Base-by-base conservation (phyloP, 306 rosid genomes). In the Cucurbita maxima region DNA sequence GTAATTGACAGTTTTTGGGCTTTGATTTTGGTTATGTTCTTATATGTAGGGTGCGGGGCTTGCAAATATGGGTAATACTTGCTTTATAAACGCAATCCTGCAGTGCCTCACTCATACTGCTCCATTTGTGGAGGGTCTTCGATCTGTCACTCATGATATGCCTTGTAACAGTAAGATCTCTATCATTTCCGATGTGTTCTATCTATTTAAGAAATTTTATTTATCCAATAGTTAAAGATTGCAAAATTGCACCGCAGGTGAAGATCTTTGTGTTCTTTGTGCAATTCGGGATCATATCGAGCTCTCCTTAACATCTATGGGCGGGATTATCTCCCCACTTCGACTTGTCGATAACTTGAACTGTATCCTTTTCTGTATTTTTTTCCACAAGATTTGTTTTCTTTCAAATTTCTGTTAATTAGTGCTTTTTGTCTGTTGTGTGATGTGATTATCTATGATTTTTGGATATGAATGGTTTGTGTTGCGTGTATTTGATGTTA, bases 91-190 rank as follows among this genome's bases (percentile, higher is more conserved):
- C 71, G 84, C 97, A 3, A 85, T 93, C 67, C 58, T 87, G 75
- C 98, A 93, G 82, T 93, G 98, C 80, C 79, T 93, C 19, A 90
- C 98, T n/a, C 97, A 93, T 72, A 86, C 96, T 0, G 97, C 87
- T 79, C 92, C 89, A 1, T 81, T 93, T 3, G 85, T 93, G 34
- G 74, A 75, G 81, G 89, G 86, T 80, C 85, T 93, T 74, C 88
- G 79, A 52, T 80, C 79, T 7, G 74, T 76, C 62, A 16, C 37
- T 68, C 98, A 93, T 59, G n/a, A 74, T 15, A 0, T 36, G 22
- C 77, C 84, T 14, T 83, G 84, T 76, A 79, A 76, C 38, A 30
- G 98, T 88, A 71, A 68, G 93, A 52, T 64, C 55, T 14, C 30
- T 8, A 9, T 72, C 76, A 64, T 51, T 70, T 55, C 74, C 8